Conservation (phyloP, 768 basidiomycete genomes). For the Suillus bovinus region DNA sequence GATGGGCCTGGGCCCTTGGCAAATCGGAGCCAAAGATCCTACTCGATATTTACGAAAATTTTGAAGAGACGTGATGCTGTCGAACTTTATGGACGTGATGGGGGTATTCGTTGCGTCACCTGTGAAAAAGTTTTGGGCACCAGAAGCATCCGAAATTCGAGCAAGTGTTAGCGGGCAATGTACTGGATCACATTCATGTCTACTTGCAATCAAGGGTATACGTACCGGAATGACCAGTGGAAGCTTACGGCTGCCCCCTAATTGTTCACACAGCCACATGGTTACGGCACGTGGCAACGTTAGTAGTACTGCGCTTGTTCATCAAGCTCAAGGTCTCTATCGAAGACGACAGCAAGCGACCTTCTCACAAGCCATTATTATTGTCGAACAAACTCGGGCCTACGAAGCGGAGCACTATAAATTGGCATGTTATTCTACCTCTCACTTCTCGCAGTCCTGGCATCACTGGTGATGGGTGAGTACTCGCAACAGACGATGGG, state of each 20-base stretch:
- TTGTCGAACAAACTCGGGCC: not conserved
- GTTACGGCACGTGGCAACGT: slow-evolving; percentile 1
- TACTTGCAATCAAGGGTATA: not conserved
- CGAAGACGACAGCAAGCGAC: slow-evolving; percentile 3
- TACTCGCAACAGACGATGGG: slow-evolving; percentile 13
- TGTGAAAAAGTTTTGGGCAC: too few species aligned
- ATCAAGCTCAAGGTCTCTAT: not conserved
- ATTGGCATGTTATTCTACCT: slow-evolving; percentile 64
- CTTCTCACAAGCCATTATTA: not conserved
- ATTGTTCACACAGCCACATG: not conserved
- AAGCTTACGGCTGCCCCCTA: not conserved
- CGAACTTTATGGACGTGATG: too few species aligned
- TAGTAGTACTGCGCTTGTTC: not conserved
- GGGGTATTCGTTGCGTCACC: too few species aligned
- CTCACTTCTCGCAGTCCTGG: slow-evolving; percentile 59
- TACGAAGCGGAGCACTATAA: not conserved
- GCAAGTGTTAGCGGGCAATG: not conserved
- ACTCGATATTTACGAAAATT: not conserved
- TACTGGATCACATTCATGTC: not conserved
- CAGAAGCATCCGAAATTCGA: not conserved
- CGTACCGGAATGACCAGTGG: too few species aligned
- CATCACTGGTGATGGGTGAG: slow-evolving; percentile 68
- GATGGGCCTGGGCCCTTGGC: not conserved
- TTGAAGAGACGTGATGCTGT: not conserved
- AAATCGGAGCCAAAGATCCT: not conserved